Percentiles rank a stretch among this genome's conserved stretches.
Conservation (phyloP, 257 asterid genomes). For the Linaria vulgaris region DNA sequence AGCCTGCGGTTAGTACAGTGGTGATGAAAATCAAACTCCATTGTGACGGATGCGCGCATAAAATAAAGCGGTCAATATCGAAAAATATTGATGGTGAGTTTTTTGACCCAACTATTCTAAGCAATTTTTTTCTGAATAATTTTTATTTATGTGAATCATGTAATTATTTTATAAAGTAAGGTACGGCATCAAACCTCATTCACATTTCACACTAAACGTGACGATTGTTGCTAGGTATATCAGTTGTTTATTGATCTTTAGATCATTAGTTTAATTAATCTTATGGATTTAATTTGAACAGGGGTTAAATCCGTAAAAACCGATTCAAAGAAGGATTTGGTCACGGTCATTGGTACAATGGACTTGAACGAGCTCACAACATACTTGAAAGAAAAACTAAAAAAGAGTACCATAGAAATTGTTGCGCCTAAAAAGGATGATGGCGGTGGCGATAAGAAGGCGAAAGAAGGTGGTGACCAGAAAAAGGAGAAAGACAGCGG, state of each 20-base stretch:
- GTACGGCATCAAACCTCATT: constrained; percentile 14
- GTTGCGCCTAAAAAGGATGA: constrained; percentile 66
- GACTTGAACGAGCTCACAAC: constrained; percentile 57
- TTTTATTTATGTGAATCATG: constrained; percentile 3
- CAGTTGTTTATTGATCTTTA: too few relatives aligned
- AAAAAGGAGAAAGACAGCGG: constrained; percentile 27
- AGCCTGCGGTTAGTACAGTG: constrained; percentile 58
- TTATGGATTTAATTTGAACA: constrained; percentile 20
- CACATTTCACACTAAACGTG: too few relatives aligned
- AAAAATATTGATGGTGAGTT: constrained; percentile 67
- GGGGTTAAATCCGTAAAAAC: constrained; percentile 62
- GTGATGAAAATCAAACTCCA: constrained; percentile 71
- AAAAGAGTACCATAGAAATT: constrained; percentile 45
- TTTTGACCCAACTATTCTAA: background rate
- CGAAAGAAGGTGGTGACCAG: constrained; percentile 32
- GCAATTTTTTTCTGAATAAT: background rate
- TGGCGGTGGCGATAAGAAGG: constrained; percentile 43
- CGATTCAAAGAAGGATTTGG: constrained; percentile 63
- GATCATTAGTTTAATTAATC: background rate
- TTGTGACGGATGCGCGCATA: constrained; percentile 88
- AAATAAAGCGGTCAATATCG: constrained; percentile 57
- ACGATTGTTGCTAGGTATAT: too few relatives aligned
- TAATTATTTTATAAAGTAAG: background rate
- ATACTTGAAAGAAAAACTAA: constrained; percentile 67
- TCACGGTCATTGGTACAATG: constrained; percentile 76